Evolutionary conservation across 345 rosid species (phyloP), one percentile per base, ranked within the genome.

Genomic region (Populus nigra): DNA sequence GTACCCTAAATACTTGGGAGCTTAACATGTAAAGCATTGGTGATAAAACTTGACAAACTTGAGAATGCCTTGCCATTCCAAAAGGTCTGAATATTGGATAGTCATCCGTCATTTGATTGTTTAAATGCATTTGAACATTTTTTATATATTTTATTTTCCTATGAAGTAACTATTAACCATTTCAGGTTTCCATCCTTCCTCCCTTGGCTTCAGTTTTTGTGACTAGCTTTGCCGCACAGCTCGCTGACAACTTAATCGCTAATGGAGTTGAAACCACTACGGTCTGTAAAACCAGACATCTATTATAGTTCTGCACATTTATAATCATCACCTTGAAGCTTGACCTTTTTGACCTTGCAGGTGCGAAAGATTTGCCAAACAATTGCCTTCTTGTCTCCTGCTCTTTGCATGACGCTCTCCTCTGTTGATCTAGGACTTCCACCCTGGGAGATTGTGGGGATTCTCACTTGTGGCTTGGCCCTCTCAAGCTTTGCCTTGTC

Each of bases 111-210:
- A 23, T 27, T 59, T 41, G 36, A 39, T 39, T 77, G 41, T 41
- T 29, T 17, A 11, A 55, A 7, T 55, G 65, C 18, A 36, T 5
- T 71, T 57, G 72, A 73, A 74, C 18, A n/a, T 16, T 47, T 36
- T 38, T 17, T 31, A 1, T 38, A 57, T 43, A 73, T 17, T 41
- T 49, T 76, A 16, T 62, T 8, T 73, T 69, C 36, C 39, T 7
- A 16, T 63, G 45, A 63, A 33, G 2, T 31, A 36, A 43, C 8
- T 74, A 15, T 77, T 23, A 47, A 68, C 66, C 49, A 41, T 82
- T 78, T 76, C 91, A 95, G 99, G 98, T 95, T 75, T 95, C 99
- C 36, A 89, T 95, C 89, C 99, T 95, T 84, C 99, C 99, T 75
- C 97, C 99, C 36, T 78, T 93, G 82, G 94, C 98, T 85, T 95